Conservation (phyloP, 1,284 basidiomycete species). For the Mrakiaceae sp. region DNA sequence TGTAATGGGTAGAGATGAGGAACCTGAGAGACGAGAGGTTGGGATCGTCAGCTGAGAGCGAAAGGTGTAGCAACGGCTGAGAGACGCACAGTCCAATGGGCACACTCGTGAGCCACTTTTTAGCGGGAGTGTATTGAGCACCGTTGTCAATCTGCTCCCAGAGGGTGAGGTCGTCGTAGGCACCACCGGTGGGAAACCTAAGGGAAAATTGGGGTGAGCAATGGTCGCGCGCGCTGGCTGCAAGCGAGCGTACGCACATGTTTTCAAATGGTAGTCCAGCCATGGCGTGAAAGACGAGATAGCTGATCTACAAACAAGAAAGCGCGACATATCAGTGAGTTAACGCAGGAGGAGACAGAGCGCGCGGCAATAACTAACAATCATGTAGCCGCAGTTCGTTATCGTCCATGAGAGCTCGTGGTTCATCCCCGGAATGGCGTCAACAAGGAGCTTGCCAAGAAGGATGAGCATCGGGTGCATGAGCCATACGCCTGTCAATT, state of each 20-base stretch:
- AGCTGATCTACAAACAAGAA: slow-evolving; percentile 55
- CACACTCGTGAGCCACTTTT: slow-evolving; percentile 91
- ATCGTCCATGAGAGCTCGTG: slow-evolving; percentile 93
- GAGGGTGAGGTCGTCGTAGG: slow-evolving; percentile 91
- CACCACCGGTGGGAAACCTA: slow-evolving; percentile 48
- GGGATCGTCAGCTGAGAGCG: slow-evolving; percentile 11
- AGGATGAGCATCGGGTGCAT: slow-evolving; percentile 92
- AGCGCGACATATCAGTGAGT: background rate
- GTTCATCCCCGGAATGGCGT: slow-evolving; percentile 86
- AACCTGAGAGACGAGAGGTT: slow-evolving; percentile 47
- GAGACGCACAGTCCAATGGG: slow-evolving; percentile 77
- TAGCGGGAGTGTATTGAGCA: slow-evolving; percentile 94
- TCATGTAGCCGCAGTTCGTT: slow-evolving; percentile 83
- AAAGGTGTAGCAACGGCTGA: background rate
- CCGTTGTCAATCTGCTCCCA: slow-evolving; percentile 99
- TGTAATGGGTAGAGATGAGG: slow-evolving; percentile 95
- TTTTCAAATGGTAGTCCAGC: slow-evolving; percentile 94
- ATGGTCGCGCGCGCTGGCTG: background rate
- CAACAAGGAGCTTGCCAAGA: slow-evolving; percentile 80
- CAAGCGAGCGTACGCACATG: slow-evolving; percentile 24
- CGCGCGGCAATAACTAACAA: slow-evolving; percentile 46
- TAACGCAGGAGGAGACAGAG: slow-evolving; percentile 1
- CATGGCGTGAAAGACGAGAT: slow-evolving; percentile 98
- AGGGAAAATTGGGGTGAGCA: background rate
- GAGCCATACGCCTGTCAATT: slow-evolving; percentile 74